A percentile compares a stretch with the other conserved stretches of the same genome.
phyloP scores from a whole-genome alignment of 495 filamentous ascomycete genomes.

The Halenospora varia region DNA sequence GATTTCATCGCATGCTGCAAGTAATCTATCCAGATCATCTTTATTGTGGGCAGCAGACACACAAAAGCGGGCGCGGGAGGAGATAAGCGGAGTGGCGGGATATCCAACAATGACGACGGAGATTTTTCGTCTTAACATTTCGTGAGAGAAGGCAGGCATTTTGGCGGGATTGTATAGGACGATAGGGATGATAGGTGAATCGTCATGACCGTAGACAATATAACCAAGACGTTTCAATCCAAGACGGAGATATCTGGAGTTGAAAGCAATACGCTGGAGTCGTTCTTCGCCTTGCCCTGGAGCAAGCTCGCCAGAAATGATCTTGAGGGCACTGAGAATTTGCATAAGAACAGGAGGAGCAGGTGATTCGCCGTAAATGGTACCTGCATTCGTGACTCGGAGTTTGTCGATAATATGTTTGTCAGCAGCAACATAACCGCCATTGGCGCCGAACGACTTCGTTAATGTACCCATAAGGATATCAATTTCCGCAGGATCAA shows the following conservation, averaged over 20 bases:
- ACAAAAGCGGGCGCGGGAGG: slow-evolving; percentile 91
- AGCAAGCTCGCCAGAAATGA: slow-evolving; percentile 82
- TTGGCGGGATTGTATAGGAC: slow-evolving; percentile 95
- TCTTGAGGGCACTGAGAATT: slow-evolving; percentile 75
- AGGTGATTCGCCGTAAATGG: slow-evolving; percentile 83
- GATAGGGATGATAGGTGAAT: slow-evolving; percentile 93
- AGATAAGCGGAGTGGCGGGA: slow-evolving; percentile 93
- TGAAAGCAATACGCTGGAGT: slow-evolving; percentile 94
- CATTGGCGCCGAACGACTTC: slow-evolving; percentile 97
- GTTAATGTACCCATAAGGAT: slow-evolving; percentile 98
- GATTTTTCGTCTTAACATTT: slow-evolving; percentile 96
- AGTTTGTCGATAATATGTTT: slow-evolving; percentile 91
- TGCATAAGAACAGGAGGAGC: slow-evolving; percentile 84
- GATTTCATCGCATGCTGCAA: slow-evolving; percentile 88
- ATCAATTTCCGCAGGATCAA: slow-evolving; percentile 85
- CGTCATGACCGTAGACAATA: slow-evolving; percentile 95
- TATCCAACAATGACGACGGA: slow-evolving; percentile 98
- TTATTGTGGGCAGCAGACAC: slow-evolving; percentile 96
- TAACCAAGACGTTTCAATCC: slow-evolving; percentile 95
- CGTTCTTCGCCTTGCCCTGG: slow-evolving; percentile 95
- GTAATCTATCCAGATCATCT: slow-evolving; percentile 89
- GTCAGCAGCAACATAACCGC: slow-evolving; percentile 89
- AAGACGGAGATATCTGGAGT: slow-evolving; percentile 93
- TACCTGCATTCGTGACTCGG: slow-evolving; percentile 77
- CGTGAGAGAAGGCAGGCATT: slow-evolving; percentile 95